These are phyloP conservation scores for Williopsis jadinii DNA, from an alignment of 1,139 yeast genomes.

Conservation along the genomic window DNA sequence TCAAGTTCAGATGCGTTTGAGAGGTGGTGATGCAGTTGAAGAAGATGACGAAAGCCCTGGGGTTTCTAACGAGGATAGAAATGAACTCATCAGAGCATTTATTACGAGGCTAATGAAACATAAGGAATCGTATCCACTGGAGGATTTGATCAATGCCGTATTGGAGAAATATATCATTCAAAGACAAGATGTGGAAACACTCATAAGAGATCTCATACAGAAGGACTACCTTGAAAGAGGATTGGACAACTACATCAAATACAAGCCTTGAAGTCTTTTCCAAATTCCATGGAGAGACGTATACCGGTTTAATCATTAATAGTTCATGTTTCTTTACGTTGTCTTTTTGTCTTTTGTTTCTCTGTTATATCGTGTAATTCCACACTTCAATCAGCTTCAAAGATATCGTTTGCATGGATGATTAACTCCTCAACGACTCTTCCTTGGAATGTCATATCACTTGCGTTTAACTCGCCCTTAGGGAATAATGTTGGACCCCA, in stretches of 20 bases:
- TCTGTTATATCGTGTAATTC: too few species aligned
- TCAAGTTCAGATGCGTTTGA: conserved; percentile 25
- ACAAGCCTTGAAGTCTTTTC: conserved; percentile 13
- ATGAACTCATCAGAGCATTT: conserved; percentile 29
- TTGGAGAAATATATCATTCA: neutral
- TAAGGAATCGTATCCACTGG: conserved; percentile 26
- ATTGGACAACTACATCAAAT: conserved; percentile 2
- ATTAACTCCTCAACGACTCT: conserved; percentile 79
- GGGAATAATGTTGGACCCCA: conserved; percentile 91
- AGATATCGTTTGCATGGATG: conserved; percentile 78
- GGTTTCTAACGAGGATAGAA: conserved; percentile 11
- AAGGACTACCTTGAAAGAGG: conserved; percentile 25
- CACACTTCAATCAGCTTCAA: conserved; percentile 50
- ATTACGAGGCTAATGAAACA: conserved; percentile 29
- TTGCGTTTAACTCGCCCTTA: conserved; percentile 53
- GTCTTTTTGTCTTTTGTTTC: too few species aligned
- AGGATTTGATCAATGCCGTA: conserved; percentile 12
- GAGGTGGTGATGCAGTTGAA: conserved; percentile 18
- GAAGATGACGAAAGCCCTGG: conserved; percentile 9
- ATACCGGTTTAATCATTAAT: too few species aligned
- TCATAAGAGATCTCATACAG: conserved; percentile 27
- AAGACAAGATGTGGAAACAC: conserved; percentile 26
- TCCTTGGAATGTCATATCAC: conserved; percentile 76
- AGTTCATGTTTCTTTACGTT: too few species aligned
- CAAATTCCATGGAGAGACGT: neutral